Evolutionary conservation across 768 basidiomycete genomes (phyloP).

Genomic region (Fibroporia radiculosa): DNA sequence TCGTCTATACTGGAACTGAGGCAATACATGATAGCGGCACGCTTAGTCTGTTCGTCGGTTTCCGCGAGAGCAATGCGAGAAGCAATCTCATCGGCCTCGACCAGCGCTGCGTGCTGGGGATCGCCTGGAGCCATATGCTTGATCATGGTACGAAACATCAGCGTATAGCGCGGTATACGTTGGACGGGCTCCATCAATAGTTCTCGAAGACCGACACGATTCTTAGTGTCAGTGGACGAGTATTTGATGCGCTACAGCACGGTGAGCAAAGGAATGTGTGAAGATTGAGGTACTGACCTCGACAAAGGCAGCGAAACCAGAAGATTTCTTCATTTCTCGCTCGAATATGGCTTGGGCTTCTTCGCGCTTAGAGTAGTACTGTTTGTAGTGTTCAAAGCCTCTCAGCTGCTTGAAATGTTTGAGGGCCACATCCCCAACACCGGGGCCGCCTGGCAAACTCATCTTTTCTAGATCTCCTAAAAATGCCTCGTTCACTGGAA

Average conservation of each 20-base stretch:
- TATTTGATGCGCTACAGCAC: slow-evolving; percentile 75
- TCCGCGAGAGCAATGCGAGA: slow-evolving; percentile 89
- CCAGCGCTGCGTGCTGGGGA: slow-evolving; percentile 66
- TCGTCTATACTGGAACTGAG: slow-evolving; percentile 79
- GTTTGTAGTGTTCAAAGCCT: slow-evolving; percentile 87
- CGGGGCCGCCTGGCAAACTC: slow-evolving; percentile 51
- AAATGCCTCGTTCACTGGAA: slow-evolving; percentile 87
- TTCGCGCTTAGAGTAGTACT: slow-evolving; percentile 89
- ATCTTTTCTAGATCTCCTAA: slow-evolving; percentile 77
- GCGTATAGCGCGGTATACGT: slow-evolving; percentile 88
- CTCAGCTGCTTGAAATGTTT: slow-evolving; percentile 77
- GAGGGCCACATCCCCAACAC: slow-evolving; percentile 79
- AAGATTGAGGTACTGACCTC: slow-evolving; percentile 51
- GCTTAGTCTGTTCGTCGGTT: slow-evolving; percentile 84
- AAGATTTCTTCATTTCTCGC: slow-evolving; percentile 70
- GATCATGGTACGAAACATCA: slow-evolving; percentile 88
- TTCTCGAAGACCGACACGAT: slow-evolving; percentile 83
- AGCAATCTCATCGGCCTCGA: slow-evolving; percentile 82
- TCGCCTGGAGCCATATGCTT: slow-evolving; percentile 80
- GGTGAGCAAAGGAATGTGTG: not conserved
- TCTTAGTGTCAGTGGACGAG: slow-evolving; percentile 60
- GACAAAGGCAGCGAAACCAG: slow-evolving; percentile 78
- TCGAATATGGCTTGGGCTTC: slow-evolving; percentile 88
- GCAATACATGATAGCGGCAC: slow-evolving; percentile 83
- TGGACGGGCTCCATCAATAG: slow-evolving; percentile 96